Base-by-base conservation (phyloP, 2,329 filamentous ascomycete species). In the Orbilia blumenaviensis region DNA sequence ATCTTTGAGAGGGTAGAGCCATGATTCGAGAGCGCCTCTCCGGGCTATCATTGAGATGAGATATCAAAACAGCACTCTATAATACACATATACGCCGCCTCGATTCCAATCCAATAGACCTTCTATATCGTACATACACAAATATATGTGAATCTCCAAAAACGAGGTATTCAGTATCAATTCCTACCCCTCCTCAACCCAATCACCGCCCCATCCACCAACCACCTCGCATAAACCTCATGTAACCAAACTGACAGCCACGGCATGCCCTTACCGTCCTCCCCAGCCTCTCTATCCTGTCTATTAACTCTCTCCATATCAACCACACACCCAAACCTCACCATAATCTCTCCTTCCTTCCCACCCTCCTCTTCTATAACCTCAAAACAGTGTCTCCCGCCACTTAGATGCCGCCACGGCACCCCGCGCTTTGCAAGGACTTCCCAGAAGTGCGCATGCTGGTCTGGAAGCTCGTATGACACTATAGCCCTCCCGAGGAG, bases 201-300 rank as follows among this genome's bases (percentile, higher is more conserved):
- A 29, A 23, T 67, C 8, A 76, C 64, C 23, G 72, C 64, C 41
- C 46, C 72, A 54, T 76, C 72, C 6, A 76, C 58, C 29, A 76
- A 38, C 72, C 72, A 76, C 18, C 72, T 58, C 8, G 72, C 72
- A 66, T 76, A 76, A 52, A 76, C 66, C 58, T 76, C 72, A 66
- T 76, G 72, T 3, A 76, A n/a, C 72, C 72, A 76, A 6, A 69
- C 41, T 25, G 48, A 63, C 12, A 32, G 32, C 23, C 38, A 16
- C 21, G 72, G 64, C 72, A 76, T 66, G 10, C n/a, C 48, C 34
- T 76, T 76, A 32, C 48, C 72, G 66, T 76, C 72, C 32, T 64
- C 58, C 25, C 27, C 25, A 3, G 36, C 25, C 21, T 14, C 48
- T 23, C 60, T 54, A 25, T 68, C 38, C 14, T 50, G 3, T 23